Base-by-base conservation (phyloP, 2,329 filamentous ascomycete species). In the Gaeumannomyces tritici region DNA sequence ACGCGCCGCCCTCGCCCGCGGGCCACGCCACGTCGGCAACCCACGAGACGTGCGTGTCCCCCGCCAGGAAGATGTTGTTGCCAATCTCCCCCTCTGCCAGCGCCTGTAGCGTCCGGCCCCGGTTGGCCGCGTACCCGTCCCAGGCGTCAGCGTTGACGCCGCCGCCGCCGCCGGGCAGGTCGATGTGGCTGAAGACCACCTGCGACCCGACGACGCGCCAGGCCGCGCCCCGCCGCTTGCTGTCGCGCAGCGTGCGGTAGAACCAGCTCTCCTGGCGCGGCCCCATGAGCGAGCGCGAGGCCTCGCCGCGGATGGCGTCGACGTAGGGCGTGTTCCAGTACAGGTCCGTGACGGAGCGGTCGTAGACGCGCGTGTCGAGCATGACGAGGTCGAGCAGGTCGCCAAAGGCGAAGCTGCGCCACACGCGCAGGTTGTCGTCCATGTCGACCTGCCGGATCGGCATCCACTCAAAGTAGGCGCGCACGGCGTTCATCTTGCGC, bases 151-250 rank as follows among this genome's bases (percentile, higher is more conserved):
- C 59, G 55, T 66, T 68, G 51, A 66, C 62, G 1, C 73, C 70
- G 15, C 69, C 64, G 11, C 67, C 66, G 29, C 69, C 64, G 11
- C 67, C 66, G 29, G 67, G 35, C 64, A 69, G 57, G 68, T 79
- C 74, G 58, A 75, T 70, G 28, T 73, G 68, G 59, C 73, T 75
- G 73, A 91, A 90, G 59, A 90, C 75, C 55, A 88, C 84, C 71
- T 91, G 89, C 29, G 86, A 88, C 12, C 89, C 89, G 56, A 92
- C 80, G 24, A 92, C 71, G 55, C 89, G 79, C 89, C 89, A 92
- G 0, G 82, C 80, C 0, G 88, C 85, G 28, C 85, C 85, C n/a
- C 88, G 82, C 21, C 82, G 68, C n/a, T 82, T 77, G 0, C 85
- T 88, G 59, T 80, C 71, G 6, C 78, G 79, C 9, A 90, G 75